Base-by-base conservation (phyloP, 192 early-diverging fungal genomes). In the Umbelopsis isabellina region DNA sequence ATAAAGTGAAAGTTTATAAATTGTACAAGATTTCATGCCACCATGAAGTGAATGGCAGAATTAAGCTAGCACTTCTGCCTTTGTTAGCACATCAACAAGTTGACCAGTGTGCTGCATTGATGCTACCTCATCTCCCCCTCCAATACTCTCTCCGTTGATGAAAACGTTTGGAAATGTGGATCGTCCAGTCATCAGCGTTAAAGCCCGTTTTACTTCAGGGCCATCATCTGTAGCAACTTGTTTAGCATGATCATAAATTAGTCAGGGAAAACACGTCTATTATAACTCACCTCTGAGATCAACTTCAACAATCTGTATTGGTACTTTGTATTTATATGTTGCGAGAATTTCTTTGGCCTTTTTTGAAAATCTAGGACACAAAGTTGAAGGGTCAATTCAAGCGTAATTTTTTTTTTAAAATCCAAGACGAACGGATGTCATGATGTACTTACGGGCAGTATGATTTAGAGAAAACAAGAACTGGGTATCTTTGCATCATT, bases 81-180 rank as follows among this genome's bases (percentile, higher is more conserved):
- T 72, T 50, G 55, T 61, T 8, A 90, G 79, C 33, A 84, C 30
- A 46, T 88, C 55, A 22, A 71, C 66, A 30, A 88, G 65, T 35
- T 66, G 78, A 50, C 81, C 82, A 18, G 69, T 74, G 0, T 74
- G 55, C 16, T 85, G 71, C 2, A 82, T 82, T 7, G 67, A 81
- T 21, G 84, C 68, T 0, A 87, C 79, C 48, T 82, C 82, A 51
- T 85, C 83, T 50, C 78, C 78, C 46, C 89, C 90, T 22, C 89
- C 90, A 41, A 91, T 65, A 72, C 87, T 86, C 22, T 81, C 76
- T 41, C 84, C 83, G 35, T 89, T 85, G 75, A 86, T 77, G 72
- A 85, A 91, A 46, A 91, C 81, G 44, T 88, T 91, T 18, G 89
- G 89, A 18, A 91, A 86, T 0, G 88, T 89, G 46, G 80, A 76